A percentile compares a stretch with the other conserved stretches of the same genome.
phyloP scores from a whole-genome alignment of 352 stramenopile genomes.

The Globisporangium canariense region DNA sequence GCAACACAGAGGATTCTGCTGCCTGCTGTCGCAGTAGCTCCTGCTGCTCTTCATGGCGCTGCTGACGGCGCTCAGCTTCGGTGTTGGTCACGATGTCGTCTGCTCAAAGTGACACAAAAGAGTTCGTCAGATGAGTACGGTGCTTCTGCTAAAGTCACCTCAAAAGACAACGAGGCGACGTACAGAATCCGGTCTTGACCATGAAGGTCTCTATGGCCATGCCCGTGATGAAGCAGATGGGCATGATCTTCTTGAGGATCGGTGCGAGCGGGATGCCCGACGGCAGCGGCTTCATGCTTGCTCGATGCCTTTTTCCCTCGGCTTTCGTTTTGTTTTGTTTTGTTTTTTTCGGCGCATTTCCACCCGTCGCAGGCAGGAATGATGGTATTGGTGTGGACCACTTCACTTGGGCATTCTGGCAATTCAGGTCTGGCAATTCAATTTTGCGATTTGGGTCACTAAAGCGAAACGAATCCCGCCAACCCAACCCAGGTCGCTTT shows the following conservation, averaged over 20 bases:
- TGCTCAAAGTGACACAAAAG: conserved; percentile 19
- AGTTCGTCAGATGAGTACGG: not conserved
- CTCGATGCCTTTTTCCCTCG: not conserved
- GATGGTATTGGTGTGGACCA: conserved; percentile 5
- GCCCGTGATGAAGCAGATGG: conserved; percentile 80
- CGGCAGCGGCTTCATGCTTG: conserved; percentile 24
- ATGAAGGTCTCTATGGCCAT: conserved; percentile 87
- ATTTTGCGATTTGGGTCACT: conserved; percentile 11
- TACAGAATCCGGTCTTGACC: conserved; percentile 89
- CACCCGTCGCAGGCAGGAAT: not conserved
- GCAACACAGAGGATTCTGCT: not conserved
- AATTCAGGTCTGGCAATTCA: not conserved
- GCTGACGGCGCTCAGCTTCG: conserved; percentile 68
- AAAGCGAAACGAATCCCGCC: not conserved
- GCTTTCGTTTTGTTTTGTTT: conserved; percentile 1
- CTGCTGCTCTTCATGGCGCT: conserved; percentile 51
- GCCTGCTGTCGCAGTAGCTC: conserved; percentile 30
- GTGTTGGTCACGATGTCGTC: conserved; percentile 81
- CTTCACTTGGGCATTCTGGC: not conserved
- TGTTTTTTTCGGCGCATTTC: not conserved
- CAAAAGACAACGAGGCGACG: conserved; percentile 14
- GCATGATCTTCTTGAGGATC: conserved; percentile 82
- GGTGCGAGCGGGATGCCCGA: conserved; percentile 51
- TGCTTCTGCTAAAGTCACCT: not conserved
- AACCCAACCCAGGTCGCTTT: too few species aligned